These are phyloP conservation scores for Dactylorhiza incarnata DNA, from an alignment of 106 monocot genomes.

Conservation along the genomic window DNA sequence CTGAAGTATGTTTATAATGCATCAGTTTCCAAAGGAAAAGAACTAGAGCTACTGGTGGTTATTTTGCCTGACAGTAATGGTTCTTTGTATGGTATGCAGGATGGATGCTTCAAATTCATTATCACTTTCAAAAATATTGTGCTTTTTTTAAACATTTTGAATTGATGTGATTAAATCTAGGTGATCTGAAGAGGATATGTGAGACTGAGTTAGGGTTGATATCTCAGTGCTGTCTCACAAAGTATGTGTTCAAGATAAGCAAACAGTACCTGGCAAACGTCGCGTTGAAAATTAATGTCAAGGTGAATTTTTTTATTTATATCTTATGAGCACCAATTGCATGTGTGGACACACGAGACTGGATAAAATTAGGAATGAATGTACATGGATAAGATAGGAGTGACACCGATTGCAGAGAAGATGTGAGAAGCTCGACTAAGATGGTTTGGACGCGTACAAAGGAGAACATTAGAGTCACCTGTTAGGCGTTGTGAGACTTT, in stretches of 20 bases:
- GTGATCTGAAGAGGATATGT: conserved; percentile 90
- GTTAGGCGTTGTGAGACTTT: too few relatives aligned
- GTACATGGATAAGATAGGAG: too few relatives aligned
- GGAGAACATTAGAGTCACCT: too few relatives aligned
- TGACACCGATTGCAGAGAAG: too few relatives aligned
- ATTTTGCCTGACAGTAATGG: conserved; percentile 96
- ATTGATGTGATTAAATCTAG: conserved; percentile 23
- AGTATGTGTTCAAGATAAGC: conserved; percentile 78
- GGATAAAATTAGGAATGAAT: too few relatives aligned
- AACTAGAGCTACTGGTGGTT: conserved; percentile 77
- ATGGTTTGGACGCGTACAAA: too few relatives aligned
- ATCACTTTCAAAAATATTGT: not conserved
- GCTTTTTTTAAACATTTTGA: not conserved
- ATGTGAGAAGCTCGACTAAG: too few relatives aligned
- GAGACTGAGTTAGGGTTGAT: conserved; percentile 95
- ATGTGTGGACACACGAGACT: too few relatives aligned
- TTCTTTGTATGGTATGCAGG: conserved; percentile 71
- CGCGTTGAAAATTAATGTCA: conserved; percentile 93
- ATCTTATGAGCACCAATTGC: too few relatives aligned
- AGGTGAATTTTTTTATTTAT: conserved; percentile 32
- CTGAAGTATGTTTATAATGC: conserved; percentile 53
- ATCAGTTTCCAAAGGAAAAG: conserved; percentile 48
- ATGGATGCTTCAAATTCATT: not conserved
- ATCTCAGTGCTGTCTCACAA: conserved; percentile 93
- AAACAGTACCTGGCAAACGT: conserved; percentile 99